Evolutionary conservation across 805 yeast genomes (phyloP), one percentile per base, ranked within the genome.

Genomic region (Zygosaccharomyces pseudorouxii): DNA sequence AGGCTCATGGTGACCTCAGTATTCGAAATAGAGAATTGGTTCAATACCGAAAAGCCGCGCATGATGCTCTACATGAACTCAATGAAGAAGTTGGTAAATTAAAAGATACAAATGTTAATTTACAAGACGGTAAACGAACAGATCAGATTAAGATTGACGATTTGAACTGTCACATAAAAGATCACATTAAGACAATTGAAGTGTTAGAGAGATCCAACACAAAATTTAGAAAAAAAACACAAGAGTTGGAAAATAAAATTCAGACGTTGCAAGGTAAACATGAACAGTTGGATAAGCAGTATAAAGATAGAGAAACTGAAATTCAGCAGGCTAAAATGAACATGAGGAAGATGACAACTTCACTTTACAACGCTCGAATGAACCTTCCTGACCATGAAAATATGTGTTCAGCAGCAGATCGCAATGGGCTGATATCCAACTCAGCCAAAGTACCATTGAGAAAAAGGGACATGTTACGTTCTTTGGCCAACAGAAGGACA

Each of bases 341-440:
- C n/a, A 29, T 41, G 44, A 41, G 44, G 18, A 12, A 29, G 23
- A 41, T 41, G 44, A 33, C 44, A 12, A 41, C 14, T n/a, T 27
- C 44, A 11, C 37, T 41, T 18, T 41, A 41, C 16, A 14, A 29
- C 11, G 33, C 44, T 9, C 28, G 44, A 25, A 29, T 16, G 10
- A 14, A 33, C 14, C 12, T 20, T 5, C 8, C 11, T 16, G 37
- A 33, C 9, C 20, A 33, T 14, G 37, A 33, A 9, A 33, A 33
- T 33, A 8, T n/a, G 19, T 33, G 8, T 4, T 7, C 20, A 16
- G 37, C 11, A 5, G 4, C 20, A 33, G 19, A 33, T 1, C 4
- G 14, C 10, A 16, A 33, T 9, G 37, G 19, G 8, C 16, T 33
- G 20, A 16, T 14, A 18, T 29, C 14, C 18, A 22, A 38, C 12